Percentiles rank a stretch among this genome's conserved stretches.
phyloP scores from a whole-genome alignment of 2,329 filamentous ascomycete species.

The Clarireedia monteithiana region DNA sequence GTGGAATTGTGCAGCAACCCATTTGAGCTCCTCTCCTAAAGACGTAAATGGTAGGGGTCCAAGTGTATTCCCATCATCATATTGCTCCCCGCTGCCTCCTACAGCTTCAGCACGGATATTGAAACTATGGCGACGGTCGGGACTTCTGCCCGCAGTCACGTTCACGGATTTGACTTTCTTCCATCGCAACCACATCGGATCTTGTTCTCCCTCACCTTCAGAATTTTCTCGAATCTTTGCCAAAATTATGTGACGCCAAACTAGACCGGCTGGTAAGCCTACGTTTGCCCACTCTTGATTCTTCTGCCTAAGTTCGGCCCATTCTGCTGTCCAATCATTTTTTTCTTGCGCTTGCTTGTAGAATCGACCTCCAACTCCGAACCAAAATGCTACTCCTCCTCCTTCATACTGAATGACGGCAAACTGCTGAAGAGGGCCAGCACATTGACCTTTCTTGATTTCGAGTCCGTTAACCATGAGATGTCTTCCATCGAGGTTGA shows the following conservation, averaged over 20 bases:
- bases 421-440: constrained; percentile 26
- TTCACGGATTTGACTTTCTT: not conserved
- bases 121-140: not conserved
- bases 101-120: not conserved
- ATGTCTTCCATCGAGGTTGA: constrained; percentile 22
- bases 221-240: constrained; percentile 1
- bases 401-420: constrained; percentile 25
- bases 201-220: constrained; percentile 6
- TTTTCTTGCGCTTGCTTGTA: constrained; percentile 7
- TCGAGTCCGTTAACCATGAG: constrained; percentile 24
- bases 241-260: constrained; percentile 20
- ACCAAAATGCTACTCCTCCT: constrained; percentile 25
- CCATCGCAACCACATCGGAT: constrained; percentile 4
- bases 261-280: constrained; percentile 15
- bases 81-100: not conserved
- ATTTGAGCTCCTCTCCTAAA: constrained; percentile 5
- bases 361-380: constrained; percentile 18
- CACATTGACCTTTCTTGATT: constrained; percentile 21
- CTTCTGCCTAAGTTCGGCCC: constrained; percentile 15
- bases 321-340: constrained; percentile 6
- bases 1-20: constrained; percentile 2
- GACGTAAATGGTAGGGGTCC: constrained; percentile 5
- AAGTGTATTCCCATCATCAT: constrained; percentile 3
- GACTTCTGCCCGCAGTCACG: not conserved
- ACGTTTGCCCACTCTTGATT: constrained; percentile 11